Conservation (phyloP, 2,329 filamentous ascomycete genomes). For the Domatiomyces catenatus region DNA sequence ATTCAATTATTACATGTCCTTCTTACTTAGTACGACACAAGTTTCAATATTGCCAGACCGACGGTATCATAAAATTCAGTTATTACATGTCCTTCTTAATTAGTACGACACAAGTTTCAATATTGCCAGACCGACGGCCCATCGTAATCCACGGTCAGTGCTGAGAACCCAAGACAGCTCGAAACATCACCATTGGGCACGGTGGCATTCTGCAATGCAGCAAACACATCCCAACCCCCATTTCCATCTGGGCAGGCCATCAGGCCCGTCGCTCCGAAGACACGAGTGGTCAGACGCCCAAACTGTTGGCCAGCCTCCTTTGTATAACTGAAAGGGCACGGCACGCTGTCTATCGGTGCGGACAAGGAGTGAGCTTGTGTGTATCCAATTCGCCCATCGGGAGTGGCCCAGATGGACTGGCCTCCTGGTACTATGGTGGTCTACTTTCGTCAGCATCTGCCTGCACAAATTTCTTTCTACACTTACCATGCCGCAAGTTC, state of each 20-base stretch:
- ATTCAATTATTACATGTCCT: not conserved
- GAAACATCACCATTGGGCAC: constrained; percentile 24
- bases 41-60: constrained; percentile 27
- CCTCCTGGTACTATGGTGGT: constrained; percentile 46
- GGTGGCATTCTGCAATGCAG: constrained; percentile 25
- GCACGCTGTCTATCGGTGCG: constrained; percentile 36
- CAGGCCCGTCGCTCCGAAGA: constrained; percentile 25
- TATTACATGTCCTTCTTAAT: not conserved
- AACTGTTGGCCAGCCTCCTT: constrained; percentile 18
- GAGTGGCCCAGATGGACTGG: constrained; percentile 44
- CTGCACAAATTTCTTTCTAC: not conserved
- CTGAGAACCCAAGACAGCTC: constrained; percentile 28
- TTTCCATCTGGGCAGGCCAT: constrained; percentile 29
- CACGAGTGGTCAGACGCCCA: constrained; percentile 20
- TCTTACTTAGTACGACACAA: not conserved
- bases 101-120: not conserved
- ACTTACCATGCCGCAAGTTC: constrained; percentile 22
- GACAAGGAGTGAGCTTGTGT: constrained; percentile 39
- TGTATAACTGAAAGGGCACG: constrained; percentile 34
- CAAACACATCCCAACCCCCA: constrained; percentile 28
- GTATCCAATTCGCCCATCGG: constrained; percentile 41
- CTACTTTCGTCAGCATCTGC: constrained; percentile 16
- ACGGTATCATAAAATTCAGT: constrained; percentile 1
- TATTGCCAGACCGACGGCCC: constrained; percentile 28
- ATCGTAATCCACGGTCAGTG: constrained; percentile 20